Conservation (phyloP, 2,329 filamentous ascomycete species). For the Penicillium sp. region DNA sequence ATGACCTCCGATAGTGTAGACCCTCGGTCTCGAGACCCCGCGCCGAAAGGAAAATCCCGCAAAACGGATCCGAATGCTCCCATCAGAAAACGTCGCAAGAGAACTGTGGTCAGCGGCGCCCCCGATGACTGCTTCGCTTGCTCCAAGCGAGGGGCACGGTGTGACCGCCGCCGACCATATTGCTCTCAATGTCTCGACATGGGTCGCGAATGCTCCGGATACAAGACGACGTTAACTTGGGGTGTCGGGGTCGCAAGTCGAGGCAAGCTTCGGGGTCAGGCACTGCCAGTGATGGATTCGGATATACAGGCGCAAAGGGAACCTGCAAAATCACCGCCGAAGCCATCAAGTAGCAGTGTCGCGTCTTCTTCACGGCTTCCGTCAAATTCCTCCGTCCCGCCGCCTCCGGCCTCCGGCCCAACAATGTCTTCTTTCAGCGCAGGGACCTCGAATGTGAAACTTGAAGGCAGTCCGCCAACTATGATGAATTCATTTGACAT, state of each 20-base stretch:
- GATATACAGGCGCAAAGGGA: constrained; percentile 43
- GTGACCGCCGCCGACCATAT: constrained; percentile 89
- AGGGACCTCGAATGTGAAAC: constrained; percentile 3
- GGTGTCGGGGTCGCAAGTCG: constrained; percentile 92
- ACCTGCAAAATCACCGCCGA: constrained; percentile 12
- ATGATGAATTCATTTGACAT: constrained; percentile 16
- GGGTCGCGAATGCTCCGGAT: constrained; percentile 90
- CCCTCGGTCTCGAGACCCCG: constrained; percentile 21
- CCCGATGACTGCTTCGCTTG: constrained; percentile 96
- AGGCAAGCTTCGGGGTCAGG: constrained; percentile 88
- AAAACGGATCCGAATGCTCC: constrained; percentile 30
- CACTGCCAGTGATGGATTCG: constrained; percentile 61
- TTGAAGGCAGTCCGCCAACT: constrained; percentile 6
- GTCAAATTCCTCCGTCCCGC: constrained; percentile 4
- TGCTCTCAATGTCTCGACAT: constrained; percentile 92
- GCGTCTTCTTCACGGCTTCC: constrained; percentile 12
- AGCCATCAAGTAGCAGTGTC: constrained; percentile 8
- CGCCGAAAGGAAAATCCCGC: constrained; percentile 27
- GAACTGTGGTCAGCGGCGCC: constrained; percentile 84
- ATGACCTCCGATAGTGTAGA: constrained; percentile 20
- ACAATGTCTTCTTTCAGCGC: constrained; percentile 8
- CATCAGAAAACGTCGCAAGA: constrained; percentile 73
- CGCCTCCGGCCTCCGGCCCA: constrained; percentile 3
- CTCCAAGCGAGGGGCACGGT: constrained; percentile 78
- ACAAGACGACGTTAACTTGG: constrained; percentile 97